These are phyloP conservation scores for Cercophora newfieldiana DNA, from an alignment of 495 filamentous ascomycete species.

Conservation along the genomic window DNA sequence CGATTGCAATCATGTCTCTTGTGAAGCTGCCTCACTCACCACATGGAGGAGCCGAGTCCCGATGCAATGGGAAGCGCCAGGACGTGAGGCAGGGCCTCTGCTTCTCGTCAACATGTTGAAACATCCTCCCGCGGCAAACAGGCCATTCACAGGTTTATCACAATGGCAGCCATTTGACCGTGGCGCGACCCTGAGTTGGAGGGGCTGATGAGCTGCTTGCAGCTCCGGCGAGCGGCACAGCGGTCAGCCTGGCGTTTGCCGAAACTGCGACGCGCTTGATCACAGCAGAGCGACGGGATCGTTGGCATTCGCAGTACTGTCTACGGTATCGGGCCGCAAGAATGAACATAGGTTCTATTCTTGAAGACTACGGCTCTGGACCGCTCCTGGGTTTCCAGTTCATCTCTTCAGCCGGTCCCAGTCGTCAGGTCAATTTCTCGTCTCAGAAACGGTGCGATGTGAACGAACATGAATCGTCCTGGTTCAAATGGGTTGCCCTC, in stretches of 20 bases:
- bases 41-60: background rate
- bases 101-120: background rate
- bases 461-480: background rate
- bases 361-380: no score
- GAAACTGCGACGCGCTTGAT: slow-evolving; percentile 23
- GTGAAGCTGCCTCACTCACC: background rate
- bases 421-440: background rate
- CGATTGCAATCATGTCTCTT: background rate
- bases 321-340: no score
- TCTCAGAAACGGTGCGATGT: background rate
- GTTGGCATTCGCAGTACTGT: background rate
- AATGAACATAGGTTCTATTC: no score
- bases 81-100: background rate
- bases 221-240: slow-evolving; percentile 19
- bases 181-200: background rate
- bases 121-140: slow-evolving; percentile 16
- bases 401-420: no score
- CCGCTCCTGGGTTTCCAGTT: background rate
- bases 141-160: slow-evolving; percentile 13
- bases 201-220: background rate
- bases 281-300: background rate
- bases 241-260: slow-evolving; percentile 16
- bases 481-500: background rate
- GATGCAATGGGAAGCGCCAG: slow-evolving; percentile 10
- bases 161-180: background rate